phyloP scores from a whole-genome alignment of 1,284 basidiomycete genomes.

The Ustilago xerochloae region DNA sequence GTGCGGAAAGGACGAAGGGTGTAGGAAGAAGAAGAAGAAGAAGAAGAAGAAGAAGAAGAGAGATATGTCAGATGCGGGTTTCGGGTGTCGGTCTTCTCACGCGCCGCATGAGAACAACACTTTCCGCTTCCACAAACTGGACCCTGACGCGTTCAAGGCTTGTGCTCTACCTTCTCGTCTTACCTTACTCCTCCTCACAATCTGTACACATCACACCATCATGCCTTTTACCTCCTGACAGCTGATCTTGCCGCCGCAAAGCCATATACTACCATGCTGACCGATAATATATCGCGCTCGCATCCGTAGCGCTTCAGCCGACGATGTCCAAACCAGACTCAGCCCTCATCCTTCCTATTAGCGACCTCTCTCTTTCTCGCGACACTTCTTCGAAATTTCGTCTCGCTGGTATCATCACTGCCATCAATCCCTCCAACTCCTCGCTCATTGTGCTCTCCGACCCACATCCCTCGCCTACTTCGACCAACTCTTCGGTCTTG shows the following conservation, averaged over 20 bases:
- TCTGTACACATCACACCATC: background rate
- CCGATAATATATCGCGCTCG: too few species aligned
- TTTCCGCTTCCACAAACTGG: background rate
- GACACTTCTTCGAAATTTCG: conserved; percentile 26
- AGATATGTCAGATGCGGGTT: background rate
- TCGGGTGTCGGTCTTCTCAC: background rate
- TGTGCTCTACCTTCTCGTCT: background rate
- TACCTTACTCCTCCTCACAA: background rate
- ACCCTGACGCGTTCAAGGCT: conserved; percentile 19
- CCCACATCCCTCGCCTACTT: background rate
- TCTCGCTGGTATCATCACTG: conserved; percentile 24
- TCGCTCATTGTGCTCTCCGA: conserved; percentile 23
- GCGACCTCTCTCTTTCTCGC: conserved; percentile 23
- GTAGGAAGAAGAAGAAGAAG: too few species aligned
- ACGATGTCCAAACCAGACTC: conserved; percentile 13
- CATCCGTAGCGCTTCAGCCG: too few species aligned
- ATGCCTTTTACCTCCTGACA: background rate
- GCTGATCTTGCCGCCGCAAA: too few species aligned
- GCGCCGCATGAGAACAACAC: conserved; percentile 9
- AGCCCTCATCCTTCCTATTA: conserved; percentile 31
- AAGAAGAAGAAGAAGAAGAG: background rate
- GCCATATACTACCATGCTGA: too few species aligned
- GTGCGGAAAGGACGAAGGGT: background rate
- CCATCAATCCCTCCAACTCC: conserved; percentile 8
- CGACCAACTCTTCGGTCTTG: conserved; percentile 1